Percentiles rank a stretch among this genome's conserved stretches.
phyloP scores from a whole-genome alignment of 176 grass and related monocot species.

The Aegilops longissima region DNA sequence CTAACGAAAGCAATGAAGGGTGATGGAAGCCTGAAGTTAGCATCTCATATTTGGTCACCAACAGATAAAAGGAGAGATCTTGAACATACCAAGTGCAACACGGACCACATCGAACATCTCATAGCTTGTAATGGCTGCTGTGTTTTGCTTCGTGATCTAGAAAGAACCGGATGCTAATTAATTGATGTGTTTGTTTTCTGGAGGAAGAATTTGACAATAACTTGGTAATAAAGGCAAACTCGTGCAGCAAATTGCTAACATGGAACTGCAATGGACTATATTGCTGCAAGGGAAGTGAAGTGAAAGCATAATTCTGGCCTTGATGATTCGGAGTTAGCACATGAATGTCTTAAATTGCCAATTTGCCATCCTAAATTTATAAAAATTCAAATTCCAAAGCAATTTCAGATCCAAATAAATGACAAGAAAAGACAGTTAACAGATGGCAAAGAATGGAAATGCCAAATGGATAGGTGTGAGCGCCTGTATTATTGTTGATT shows the following conservation, averaged over 20 bases:
- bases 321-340: background rate
- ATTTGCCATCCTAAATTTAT: background rate
- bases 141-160: conserved; percentile 60
- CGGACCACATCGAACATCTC: conserved; percentile 48
- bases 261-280: background rate
- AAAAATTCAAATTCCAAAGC: background rate
- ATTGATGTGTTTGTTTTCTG: background rate
- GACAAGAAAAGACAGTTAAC: background rate
- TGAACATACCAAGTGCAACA: conserved; percentile 57
- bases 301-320: background rate
- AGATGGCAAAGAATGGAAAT: background rate
- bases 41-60: background rate
- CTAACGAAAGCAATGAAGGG: conserved; percentile 38
- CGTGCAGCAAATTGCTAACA: background rate
- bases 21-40: conserved; percentile 6
- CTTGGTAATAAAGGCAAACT: background rate
- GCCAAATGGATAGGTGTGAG: background rate
- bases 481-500: background rate
- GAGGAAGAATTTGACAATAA: background rate
- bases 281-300: background rate
- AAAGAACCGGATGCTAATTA: conserved; percentile 1
- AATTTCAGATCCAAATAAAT: background rate
- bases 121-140: conserved; percentile 46
- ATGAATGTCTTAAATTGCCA: background rate
- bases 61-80: conserved; percentile 2